Evolutionary conservation across 257 asterid species (phyloP), one percentile per base, ranked within the genome.

Genomic region (Catharanthus roseus): DNA sequence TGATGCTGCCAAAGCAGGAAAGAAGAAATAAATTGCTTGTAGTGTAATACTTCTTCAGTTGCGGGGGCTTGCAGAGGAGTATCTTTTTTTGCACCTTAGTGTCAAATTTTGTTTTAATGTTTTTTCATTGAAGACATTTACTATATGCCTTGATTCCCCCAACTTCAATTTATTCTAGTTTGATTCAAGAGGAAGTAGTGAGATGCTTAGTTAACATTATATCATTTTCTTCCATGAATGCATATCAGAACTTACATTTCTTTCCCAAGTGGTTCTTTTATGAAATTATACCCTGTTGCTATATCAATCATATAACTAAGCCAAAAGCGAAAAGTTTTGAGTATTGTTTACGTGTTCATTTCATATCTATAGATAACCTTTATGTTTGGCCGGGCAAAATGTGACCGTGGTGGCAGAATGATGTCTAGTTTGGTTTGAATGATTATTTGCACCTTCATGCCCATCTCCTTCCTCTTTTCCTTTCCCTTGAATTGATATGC

Each of bases 1-100:
- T 29, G 97, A 90, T 39, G 93, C 96, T 58, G 90, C 90, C 70
- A 89, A 87, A 85, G 88, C 75, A 65, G 95, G 92, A 81, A 89
- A 89, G 90, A 90, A 90, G 92, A 90, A 85, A 54, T 90, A 77
- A 83, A 70, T 19, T 69, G 65, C 53, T 67, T 29, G 41, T 56
- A 75, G 41, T 55, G n/a, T 2, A n/a, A 61, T 28, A 31, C 34
- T 34, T 50, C 15, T 23, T 34, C 53, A 67, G 73, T 70, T 61
- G 62, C 34, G 23, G 71, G n/a, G 69, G 51, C 10, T 38, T 44
- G 44, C 42, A n/a, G 47, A 19, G 38, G 36, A 33, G 26, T 50
- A 26, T 62, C 39, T 75, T 72, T 74, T 42, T 67, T 45, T 6
- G 4, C 26, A 67, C 69, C 16, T 67, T 16, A 13, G 10, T 58